phyloP scores from a whole-genome alignment of 2,329 filamentous ascomycete species.

The Penicillium brasilianum region DNA sequence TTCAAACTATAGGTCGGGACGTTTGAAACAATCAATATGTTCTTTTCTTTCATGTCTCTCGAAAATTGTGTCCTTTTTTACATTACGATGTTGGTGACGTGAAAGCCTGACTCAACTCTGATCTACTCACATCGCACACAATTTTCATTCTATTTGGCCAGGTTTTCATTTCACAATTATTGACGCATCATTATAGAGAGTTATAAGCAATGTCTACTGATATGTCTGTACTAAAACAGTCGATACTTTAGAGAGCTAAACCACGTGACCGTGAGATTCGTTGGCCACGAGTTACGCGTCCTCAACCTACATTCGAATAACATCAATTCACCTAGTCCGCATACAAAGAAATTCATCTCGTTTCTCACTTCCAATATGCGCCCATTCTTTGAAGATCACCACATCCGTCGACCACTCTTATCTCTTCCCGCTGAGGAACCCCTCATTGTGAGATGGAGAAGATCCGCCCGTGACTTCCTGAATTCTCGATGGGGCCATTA shows the following conservation, averaged over 20 bases:
- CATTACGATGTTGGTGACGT: neutral
- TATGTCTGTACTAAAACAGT: no score
- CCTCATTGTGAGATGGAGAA: slow-evolving; percentile 16
- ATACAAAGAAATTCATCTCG: no score
- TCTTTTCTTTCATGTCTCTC: no score
- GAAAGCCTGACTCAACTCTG: neutral
- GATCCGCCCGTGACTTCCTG: slow-evolving; percentile 40
- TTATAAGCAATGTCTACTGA: neutral
- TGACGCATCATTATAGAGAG: neutral
- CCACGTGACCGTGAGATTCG: neutral
- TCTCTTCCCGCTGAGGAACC: slow-evolving; percentile 7
- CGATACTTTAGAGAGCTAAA: neutral
- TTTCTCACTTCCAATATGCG: neutral
- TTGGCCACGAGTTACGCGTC: neutral
- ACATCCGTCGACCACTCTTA: neutral
- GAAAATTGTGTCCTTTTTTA: neutral
- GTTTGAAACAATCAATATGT: no score
- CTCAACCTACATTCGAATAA: neutral
- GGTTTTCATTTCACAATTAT: neutral
- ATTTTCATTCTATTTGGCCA: neutral
- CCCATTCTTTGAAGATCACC: slow-evolving; percentile 7
- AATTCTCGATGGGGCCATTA: slow-evolving; percentile 57
- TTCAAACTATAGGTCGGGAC: no score
- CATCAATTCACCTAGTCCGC: neutral
- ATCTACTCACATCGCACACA: neutral